Percentiles rank a stretch among this genome's conserved stretches.
These are phyloP conservation scores for Gracilaria domingensis DNA, from an alignment of 23 red algal species.

Conservation along the genomic window DNA sequence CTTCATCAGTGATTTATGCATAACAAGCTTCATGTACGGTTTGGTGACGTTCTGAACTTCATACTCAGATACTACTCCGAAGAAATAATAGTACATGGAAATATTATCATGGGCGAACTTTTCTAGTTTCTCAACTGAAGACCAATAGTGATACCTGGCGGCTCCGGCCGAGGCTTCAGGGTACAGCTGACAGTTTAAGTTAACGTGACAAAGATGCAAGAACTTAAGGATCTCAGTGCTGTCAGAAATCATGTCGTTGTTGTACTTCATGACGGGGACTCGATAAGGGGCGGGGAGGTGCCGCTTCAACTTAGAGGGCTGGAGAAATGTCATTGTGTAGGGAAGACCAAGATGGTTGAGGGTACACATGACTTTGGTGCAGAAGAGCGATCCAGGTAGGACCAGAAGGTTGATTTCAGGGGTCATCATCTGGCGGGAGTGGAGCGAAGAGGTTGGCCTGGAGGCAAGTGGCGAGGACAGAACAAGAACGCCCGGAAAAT, in stretches of 20 bases:
- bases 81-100: not conserved
- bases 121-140: not conserved
- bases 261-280: not conserved
- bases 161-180: not conserved
- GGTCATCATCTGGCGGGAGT: not conserved
- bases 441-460: no score
- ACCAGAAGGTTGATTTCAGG: not conserved
- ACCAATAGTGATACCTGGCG: not conserved
- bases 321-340: not conserved
- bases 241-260: not conserved
- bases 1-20: not conserved
- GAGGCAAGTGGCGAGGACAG: no score
- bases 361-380: not conserved
- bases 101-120: not conserved
- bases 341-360: not conserved
- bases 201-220: not conserved
- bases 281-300: not conserved
- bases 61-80: not conserved
- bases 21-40: not conserved
- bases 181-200: not conserved
- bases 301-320: not conserved
- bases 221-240: not conserved
- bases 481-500: no score
- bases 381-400: not conserved
- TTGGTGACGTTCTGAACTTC: not conserved